These are phyloP conservation scores for Rhodotorula glutinis DNA, from an alignment of 1,284 basidiomycete species.

Conservation along the genomic window DNA sequence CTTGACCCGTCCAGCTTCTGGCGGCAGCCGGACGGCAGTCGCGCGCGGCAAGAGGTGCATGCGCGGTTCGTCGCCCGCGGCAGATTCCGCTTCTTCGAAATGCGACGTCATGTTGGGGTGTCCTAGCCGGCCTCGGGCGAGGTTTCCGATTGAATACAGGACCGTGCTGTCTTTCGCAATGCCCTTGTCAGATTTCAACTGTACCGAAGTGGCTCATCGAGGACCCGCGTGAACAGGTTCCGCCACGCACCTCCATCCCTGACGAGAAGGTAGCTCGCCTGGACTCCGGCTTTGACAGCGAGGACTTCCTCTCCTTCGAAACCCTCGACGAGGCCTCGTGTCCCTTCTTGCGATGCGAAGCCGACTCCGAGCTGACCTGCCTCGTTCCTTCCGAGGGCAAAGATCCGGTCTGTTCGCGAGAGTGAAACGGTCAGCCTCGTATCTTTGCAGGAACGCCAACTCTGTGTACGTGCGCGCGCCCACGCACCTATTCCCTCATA, in stretches of 20 bases:
- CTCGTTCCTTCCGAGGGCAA: conserved; percentile 42
- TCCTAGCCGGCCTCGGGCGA: conserved; percentile 27
- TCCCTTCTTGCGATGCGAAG: conserved; percentile 40
- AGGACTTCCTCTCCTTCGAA: conserved; percentile 32
- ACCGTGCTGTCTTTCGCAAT: conserved; percentile 17
- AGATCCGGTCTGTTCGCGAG: conserved; percentile 23
- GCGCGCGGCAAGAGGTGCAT: conserved; percentile 31
- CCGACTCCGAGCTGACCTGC: conserved; percentile 40
- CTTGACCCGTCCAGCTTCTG: conserved; percentile 12
- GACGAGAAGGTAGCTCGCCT: conserved; percentile 30
- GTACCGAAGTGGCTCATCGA: background rate
- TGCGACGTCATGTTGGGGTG: conserved; percentile 3
- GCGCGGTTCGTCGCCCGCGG: conserved; percentile 23
- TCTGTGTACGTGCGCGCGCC: no score
- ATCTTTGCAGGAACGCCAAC: no score
- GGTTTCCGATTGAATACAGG: conserved; percentile 29
- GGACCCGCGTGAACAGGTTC: background rate
- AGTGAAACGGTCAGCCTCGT: background rate
- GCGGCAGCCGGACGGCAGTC: conserved; percentile 13
- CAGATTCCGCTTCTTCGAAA: background rate
- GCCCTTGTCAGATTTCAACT: background rate
- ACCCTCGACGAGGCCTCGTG: conserved; percentile 40
- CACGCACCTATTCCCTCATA: conserved; percentile 7
- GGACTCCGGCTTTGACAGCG: conserved; percentile 7
- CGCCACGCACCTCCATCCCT: conserved; percentile 15